Percentiles rank a stretch among this genome's conserved stretches.
Evolutionary conservation across 2,329 filamentous ascomycete species (phyloP).

Genomic region (Colletotrichum filicis): DNA sequence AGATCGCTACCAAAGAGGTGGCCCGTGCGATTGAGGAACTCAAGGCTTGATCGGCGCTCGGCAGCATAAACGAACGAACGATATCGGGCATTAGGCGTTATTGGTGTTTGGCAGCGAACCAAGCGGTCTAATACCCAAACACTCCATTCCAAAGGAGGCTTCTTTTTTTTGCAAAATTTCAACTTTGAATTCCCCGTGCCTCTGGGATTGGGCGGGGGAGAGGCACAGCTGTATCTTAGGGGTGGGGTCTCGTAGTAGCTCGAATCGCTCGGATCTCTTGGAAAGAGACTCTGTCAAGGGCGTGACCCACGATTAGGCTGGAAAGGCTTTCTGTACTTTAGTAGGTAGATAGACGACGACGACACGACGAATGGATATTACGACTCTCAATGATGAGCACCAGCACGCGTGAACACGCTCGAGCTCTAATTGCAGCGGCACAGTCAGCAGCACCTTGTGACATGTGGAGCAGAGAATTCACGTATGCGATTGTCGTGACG

Average conservation of each 20-base stretch:
- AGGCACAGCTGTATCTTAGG: conserved; percentile 18
- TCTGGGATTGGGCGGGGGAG: background rate
- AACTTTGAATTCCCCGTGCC: background rate
- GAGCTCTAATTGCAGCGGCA: background rate
- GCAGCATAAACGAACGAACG: conserved; percentile 18
- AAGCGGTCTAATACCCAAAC: conserved; percentile 35
- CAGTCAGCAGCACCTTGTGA: background rate
- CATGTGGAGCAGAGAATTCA: background rate
- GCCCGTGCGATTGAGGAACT: conserved; percentile 75
- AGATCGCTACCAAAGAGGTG: conserved; percentile 82
- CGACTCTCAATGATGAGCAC: background rate
- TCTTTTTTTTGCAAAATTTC: conserved; percentile 27
- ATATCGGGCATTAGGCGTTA: conserved; percentile 29
- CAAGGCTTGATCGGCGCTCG: conserved; percentile 22
- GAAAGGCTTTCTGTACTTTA: conserved; percentile 18
- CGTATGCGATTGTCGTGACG: background rate
- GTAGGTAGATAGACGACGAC: conserved; percentile 25
- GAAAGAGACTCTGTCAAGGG: background rate
- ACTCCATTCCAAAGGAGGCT: conserved; percentile 30
- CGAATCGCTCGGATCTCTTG: background rate
- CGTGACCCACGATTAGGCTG: background rate
- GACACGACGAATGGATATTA: conserved; percentile 33
- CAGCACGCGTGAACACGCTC: no score
- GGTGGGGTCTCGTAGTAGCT: background rate
- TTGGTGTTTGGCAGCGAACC: conserved; percentile 35